Conservation (phyloP, 73 alveolate genomes). For the Tetrahymena malaccensis region DNA sequence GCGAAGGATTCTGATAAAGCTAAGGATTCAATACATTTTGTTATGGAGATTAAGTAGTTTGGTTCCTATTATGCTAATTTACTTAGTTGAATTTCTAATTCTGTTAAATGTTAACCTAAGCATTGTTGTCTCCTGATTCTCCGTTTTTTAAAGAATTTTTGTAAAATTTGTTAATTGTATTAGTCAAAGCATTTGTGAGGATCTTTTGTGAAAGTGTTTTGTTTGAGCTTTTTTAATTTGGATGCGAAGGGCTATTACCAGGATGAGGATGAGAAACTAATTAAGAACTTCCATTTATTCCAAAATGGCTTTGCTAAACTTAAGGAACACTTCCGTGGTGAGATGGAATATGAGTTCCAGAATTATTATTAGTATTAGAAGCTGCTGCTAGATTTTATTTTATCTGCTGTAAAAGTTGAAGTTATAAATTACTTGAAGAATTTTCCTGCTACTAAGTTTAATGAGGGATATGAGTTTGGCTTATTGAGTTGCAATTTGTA, state of each 20-base stretch:
- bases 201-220: background rate
- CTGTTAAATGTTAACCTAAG: background rate
- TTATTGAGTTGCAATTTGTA: background rate
- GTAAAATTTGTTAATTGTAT: background rate
- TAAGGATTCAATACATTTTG: background rate
- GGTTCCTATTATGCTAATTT: background rate
- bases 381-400: background rate
- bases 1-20: background rate
- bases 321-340: background rate
- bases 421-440: background rate
- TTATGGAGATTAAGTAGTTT: background rate
- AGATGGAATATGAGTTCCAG: background rate
- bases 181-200: background rate
- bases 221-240: background rate
- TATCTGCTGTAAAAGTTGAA: background rate
- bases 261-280: background rate
- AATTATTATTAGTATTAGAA: background rate
- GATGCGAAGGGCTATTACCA: background rate
- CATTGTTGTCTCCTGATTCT: background rate
- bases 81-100: background rate
- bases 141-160: background rate
- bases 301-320: background rate
- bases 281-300: background rate
- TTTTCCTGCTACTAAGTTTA: background rate
- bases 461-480: background rate